These are phyloP conservation scores for Saccharomycopsis fodiens DNA, from an alignment of 805 yeast species.

Conservation along the genomic window DNA sequence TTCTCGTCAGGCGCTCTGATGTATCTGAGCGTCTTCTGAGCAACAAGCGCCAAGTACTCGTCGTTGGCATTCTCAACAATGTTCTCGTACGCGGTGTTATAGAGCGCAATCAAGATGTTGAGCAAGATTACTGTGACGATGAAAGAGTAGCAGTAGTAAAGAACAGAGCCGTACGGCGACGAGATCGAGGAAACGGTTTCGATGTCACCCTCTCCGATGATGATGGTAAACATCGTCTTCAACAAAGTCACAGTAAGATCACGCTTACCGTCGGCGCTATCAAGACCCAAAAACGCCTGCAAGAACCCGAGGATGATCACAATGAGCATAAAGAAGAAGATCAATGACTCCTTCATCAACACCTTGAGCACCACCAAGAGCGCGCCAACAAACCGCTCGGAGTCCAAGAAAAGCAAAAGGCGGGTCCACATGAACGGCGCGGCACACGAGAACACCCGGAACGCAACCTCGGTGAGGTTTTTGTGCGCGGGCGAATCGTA, in stretches of 20 bases:
- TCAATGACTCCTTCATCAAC: slow-evolving; percentile 81
- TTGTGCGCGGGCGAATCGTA: slow-evolving; percentile 22
- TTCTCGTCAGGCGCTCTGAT: slow-evolving; percentile 84
- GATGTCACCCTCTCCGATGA: slow-evolving; percentile 70
- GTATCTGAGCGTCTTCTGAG: slow-evolving; percentile 76
- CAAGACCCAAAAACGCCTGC: slow-evolving; percentile 83
- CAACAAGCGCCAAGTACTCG: slow-evolving; percentile 77
- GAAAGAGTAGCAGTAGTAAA: slow-evolving; percentile 73
- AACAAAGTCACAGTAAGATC: slow-evolving; percentile 65
- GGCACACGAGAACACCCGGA: slow-evolving; percentile 65
- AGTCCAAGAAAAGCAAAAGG: slow-evolving; percentile 66
- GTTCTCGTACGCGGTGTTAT: slow-evolving; percentile 74
- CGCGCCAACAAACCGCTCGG: slow-evolving; percentile 76
- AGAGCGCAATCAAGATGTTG: slow-evolving; percentile 79
- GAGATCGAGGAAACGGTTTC: slow-evolving; percentile 63
- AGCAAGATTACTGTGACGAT: slow-evolving; percentile 66
- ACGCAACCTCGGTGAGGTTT: slow-evolving; percentile 48
- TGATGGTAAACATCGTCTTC: slow-evolving; percentile 58
- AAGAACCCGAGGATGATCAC: slow-evolving; percentile 73
- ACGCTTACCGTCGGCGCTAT: slow-evolving; percentile 77
- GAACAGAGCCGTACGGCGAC: slow-evolving; percentile 76
- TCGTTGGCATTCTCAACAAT: slow-evolving; percentile 78
- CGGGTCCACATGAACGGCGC: slow-evolving; percentile 88
- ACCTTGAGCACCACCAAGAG: slow-evolving; percentile 79
- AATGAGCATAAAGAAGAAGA: slow-evolving; percentile 66